phyloP scores from a whole-genome alignment of 2,329 filamentous ascomycete genomes.

The Colletotrichum noveboracense region DNA sequence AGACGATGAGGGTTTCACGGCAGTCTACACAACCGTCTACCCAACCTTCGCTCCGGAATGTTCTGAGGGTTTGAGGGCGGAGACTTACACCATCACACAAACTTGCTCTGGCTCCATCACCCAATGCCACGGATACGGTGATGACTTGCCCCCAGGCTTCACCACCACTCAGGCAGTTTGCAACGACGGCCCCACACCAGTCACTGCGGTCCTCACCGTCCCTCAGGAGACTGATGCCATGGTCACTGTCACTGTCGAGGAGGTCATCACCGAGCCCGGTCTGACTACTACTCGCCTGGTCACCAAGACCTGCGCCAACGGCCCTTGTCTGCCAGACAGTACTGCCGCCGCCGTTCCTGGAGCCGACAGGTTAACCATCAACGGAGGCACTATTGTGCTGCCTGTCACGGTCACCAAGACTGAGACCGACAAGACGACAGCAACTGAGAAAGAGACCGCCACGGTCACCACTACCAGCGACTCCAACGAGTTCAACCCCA shows the following conservation, averaged over 20 bases:
- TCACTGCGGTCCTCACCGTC: slow-evolving; percentile 10
- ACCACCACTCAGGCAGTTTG: slow-evolving; percentile 10
- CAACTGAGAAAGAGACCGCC: slow-evolving; percentile 1
- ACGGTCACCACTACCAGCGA: slow-evolving; percentile 2
- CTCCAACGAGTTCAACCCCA: neutral
- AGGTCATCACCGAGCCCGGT: neutral
- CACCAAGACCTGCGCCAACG: neutral
- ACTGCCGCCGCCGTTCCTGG: neutral
- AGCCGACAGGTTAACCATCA: neutral
- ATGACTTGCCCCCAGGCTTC: slow-evolving; percentile 7
- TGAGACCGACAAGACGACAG: neutral
- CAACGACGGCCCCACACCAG: slow-evolving; percentile 1
- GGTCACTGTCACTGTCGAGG: neutral
- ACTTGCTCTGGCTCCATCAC: slow-evolving; percentile 13
- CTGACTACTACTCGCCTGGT: slow-evolving; percentile 3
- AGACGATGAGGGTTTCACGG: slow-evolving; percentile 1
- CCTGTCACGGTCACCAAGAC: neutral
- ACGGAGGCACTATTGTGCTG: neutral
- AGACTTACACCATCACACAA: slow-evolving; percentile 20
- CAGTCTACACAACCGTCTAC: slow-evolving; percentile 12
- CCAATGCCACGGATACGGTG: neutral
- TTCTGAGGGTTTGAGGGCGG: neutral
- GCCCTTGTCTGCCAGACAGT: neutral
- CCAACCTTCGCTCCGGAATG: slow-evolving; percentile 12
- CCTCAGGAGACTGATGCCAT: slow-evolving; percentile 1